phyloP scores from a whole-genome alignment of 192 early-diverging fungal genomes.

The Chytriomyces sp. region DNA sequence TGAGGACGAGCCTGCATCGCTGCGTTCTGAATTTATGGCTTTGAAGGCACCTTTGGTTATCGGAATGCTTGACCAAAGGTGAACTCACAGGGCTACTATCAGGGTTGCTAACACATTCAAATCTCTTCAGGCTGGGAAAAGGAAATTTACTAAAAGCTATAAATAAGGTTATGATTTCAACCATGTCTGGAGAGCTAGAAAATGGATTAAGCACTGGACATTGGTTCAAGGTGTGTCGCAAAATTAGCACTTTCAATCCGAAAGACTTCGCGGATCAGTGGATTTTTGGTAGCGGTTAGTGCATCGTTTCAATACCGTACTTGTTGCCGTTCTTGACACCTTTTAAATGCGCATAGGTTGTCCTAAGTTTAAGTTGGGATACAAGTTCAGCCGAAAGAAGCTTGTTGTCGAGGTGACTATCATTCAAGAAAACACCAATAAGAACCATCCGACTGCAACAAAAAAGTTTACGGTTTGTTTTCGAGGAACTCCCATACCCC shows the following conservation, averaged over 20 bases:
- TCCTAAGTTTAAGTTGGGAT: conserved; percentile 81
- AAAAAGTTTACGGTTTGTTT: conserved; percentile 54
- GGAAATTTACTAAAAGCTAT: conserved; percentile 76
- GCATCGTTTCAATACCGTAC: conserved; percentile 28
- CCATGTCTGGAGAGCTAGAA: conserved; percentile 56
- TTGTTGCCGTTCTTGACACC: not conserved
- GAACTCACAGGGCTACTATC: too few relatives aligned
- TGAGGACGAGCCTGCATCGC: conserved; percentile 45
- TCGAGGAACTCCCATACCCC: not conserved
- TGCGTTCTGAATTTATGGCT: conserved; percentile 69
- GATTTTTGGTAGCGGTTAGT: conserved; percentile 79
- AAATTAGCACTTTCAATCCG: conserved; percentile 72
- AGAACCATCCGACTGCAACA: conserved; percentile 43
- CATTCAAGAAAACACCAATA: conserved; percentile 51
- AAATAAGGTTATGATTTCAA: conserved; percentile 74
- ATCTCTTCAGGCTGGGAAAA: conserved; percentile 67
- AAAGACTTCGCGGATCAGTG: conserved; percentile 90
- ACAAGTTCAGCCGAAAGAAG: conserved; percentile 93
- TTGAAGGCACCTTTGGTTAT: conserved; percentile 88
- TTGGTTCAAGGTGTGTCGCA: conserved; percentile 79
- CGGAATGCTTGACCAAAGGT: conserved; percentile 81
- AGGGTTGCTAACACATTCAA: not conserved
- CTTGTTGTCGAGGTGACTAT: conserved; percentile 86
- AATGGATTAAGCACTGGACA: conserved; percentile 49
- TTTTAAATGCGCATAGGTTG: conserved; percentile 43